Base-by-base conservation (phyloP, 108 stramenopile species). In the Heterococcus sp. region DNA sequence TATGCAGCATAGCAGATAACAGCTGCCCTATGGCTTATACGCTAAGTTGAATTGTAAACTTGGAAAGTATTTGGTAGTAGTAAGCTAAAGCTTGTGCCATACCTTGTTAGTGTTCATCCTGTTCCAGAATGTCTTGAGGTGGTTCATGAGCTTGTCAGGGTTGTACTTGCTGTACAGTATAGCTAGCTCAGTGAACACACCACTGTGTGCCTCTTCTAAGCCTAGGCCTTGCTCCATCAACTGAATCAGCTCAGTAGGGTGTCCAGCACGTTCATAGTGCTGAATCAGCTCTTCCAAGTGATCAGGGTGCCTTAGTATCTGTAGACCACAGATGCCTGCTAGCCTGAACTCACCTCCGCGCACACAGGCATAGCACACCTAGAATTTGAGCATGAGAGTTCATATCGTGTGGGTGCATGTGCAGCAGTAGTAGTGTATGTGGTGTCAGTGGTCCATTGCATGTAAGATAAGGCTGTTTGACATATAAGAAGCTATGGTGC, bases 231-330 rank as follows among this genome's bases (percentile, higher is more conserved):
- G 83, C 90, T 99, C 99, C 87, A 99, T 95, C 64, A 99, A 90
- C 73, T 95, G 91, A 58, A 99, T 90, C 46, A 99, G 89, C 81
- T 99, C 96, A 66, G 90, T 87, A 76, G 95, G 94, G 87, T 94
- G 91, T 31, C 99, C 99, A 74, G 94, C 90, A 75, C 94, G 93
- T 78, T 97, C 97, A 85, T 99, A 98, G 89, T 94, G 93, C 27
- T 90, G 90, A 30, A 97, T 95, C 68, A 99, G 94, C 78, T 99
- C 99, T 86, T 98, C 97, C 30, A 99, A 87, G 79, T 99, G 97
- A 83, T 99, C 99, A 66, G 99, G 99, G 90, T 95, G 94, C 85
- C 94, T 93, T 85, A 99, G 96, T 73, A 99, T 97, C 77, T 98
- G 93, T 68, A 99, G 89, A 75, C 97, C 99, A 79, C 95, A 96